These are phyloP conservation scores for Triangularia verruculosa DNA, from an alignment of 2,329 filamentous ascomycete species.

Conservation along the genomic window DNA sequence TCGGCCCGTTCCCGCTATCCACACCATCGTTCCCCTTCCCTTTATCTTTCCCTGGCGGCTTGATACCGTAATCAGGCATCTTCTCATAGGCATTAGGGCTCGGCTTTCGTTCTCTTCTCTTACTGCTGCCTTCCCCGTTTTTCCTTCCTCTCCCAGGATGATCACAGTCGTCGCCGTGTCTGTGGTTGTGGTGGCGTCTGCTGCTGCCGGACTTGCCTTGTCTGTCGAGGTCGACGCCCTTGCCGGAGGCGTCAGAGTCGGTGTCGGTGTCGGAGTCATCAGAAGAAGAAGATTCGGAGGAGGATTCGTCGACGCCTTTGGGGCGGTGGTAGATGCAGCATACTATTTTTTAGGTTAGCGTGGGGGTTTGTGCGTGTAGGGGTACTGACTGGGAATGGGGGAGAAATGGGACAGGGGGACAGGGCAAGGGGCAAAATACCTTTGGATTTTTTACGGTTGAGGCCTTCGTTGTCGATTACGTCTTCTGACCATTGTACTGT, in stretches of 20 bases:
- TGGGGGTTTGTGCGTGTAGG: too few species aligned
- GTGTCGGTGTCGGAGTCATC: slow-evolving; percentile 53
- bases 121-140: slow-evolving; percentile 41
- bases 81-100: slow-evolving; percentile 83
- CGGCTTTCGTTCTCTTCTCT: slow-evolving; percentile 50
- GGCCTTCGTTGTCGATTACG: slow-evolving; percentile 91
- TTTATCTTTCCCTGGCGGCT: slow-evolving; percentile 28
- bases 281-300: slow-evolving; percentile 58
- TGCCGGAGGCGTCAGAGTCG: slow-evolving; percentile 32
- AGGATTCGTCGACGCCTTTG: slow-evolving; percentile 77
- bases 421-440: slow-evolving; percentile 47
- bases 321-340: slow-evolving; percentile 98
- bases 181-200: slow-evolving; percentile 36
- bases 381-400: too few species aligned
- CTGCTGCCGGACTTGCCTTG: slow-evolving; percentile 19
- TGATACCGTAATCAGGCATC: slow-evolving; percentile 55
- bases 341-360: slow-evolving; percentile 52
- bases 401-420: background rate
- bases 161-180: slow-evolving; percentile 28
- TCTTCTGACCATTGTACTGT: slow-evolving; percentile 90
- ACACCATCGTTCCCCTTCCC: slow-evolving; percentile 32
- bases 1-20: slow-evolving; percentile 8
- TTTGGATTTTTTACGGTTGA: slow-evolving; percentile 93
- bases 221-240: background rate
- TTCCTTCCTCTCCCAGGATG: slow-evolving; percentile 22